Conservation (phyloP, 805 yeast genomes). For the Dipodascopsis tothii region DNA sequence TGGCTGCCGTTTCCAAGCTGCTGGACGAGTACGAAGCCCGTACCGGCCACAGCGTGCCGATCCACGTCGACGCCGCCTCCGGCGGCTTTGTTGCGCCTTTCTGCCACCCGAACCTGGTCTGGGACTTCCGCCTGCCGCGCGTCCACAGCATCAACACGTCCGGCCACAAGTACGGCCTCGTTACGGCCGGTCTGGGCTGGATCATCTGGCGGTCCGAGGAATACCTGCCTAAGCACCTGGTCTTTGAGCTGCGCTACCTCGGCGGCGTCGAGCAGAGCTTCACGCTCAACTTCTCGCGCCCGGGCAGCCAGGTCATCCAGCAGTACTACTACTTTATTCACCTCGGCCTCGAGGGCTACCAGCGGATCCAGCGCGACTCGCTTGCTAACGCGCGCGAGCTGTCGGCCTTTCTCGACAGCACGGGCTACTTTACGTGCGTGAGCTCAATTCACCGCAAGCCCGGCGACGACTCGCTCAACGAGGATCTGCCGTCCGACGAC, state of each 20-base stretch:
- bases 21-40: slow-evolving; percentile 62
- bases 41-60: slow-evolving; percentile 62
- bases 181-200: slow-evolving; percentile 92
- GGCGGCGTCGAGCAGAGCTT: slow-evolving; percentile 87
- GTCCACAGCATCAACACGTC: slow-evolving; percentile 82
- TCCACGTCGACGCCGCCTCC: slow-evolving; percentile 90
- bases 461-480: slow-evolving; percentile 32
- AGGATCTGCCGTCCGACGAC: slow-evolving; percentile 9
- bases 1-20: slow-evolving; percentile 51
- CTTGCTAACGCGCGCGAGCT: slow-evolving; percentile 65
- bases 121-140: slow-evolving; percentile 77
- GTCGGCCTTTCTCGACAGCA: slow-evolving; percentile 52
- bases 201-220: slow-evolving; percentile 65
- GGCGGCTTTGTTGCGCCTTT: slow-evolving; percentile 90
- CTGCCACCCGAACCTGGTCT: slow-evolving; percentile 60
- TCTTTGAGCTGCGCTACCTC: slow-evolving; percentile 71
- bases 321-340: slow-evolving; percentile 76
- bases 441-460: slow-evolving; percentile 66
- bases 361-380: slow-evolving; percentile 52
- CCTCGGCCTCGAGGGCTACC: slow-evolving; percentile 67
- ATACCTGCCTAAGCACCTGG: slow-evolving; percentile 60
- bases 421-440: slow-evolving; percentile 61
- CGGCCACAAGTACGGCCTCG: slow-evolving; percentile 88
- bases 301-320: slow-evolving; percentile 83
- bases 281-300: slow-evolving; percentile 81